Evolutionary conservation across 768 basidiomycete species (phyloP).

Genomic region (Cystoderma amianthinum): DNA sequence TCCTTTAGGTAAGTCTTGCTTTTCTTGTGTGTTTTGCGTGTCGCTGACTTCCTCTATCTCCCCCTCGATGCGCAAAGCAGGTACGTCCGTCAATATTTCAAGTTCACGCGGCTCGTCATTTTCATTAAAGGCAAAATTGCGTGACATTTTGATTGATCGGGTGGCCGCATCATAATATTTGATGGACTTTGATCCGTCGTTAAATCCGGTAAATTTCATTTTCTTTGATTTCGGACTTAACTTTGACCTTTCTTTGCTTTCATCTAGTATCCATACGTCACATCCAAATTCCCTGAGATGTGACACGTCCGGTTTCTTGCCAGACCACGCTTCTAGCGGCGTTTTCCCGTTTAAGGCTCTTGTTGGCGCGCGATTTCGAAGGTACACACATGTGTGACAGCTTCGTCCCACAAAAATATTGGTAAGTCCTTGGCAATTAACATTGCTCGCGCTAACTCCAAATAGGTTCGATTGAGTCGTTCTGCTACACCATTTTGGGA

Average conservation of each 20-base stretch:
- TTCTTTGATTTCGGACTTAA: constrained; percentile 12
- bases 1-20: background rate
- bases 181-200: constrained; percentile 14
- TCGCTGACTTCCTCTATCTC: constrained; percentile 5
- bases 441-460: constrained; percentile 23
- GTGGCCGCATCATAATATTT: constrained; percentile 14
- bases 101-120: constrained; percentile 8
- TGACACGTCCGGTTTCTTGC: constrained; percentile 11
- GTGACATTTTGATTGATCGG: constrained; percentile 13
- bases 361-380: constrained; percentile 20
- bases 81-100: constrained; percentile 2
- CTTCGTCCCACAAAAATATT: constrained; percentile 23
- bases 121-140: constrained; percentile 18
- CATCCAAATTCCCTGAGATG: constrained; percentile 18
- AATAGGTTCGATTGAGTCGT: constrained; percentile 21
- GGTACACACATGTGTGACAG: constrained; percentile 15
- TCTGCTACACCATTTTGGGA: constrained; percentile 34
- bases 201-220: constrained; percentile 15
- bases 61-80: constrained; percentile 12
- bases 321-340: constrained; percentile 12
- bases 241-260: constrained; percentile 9
- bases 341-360: constrained; percentile 12
- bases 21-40: background rate
- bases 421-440: constrained; percentile 17
- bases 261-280: constrained; percentile 15